phyloP scores from a whole-genome alignment of 2,329 filamentous ascomycete species.

The Epichloe glyceriae region DNA sequence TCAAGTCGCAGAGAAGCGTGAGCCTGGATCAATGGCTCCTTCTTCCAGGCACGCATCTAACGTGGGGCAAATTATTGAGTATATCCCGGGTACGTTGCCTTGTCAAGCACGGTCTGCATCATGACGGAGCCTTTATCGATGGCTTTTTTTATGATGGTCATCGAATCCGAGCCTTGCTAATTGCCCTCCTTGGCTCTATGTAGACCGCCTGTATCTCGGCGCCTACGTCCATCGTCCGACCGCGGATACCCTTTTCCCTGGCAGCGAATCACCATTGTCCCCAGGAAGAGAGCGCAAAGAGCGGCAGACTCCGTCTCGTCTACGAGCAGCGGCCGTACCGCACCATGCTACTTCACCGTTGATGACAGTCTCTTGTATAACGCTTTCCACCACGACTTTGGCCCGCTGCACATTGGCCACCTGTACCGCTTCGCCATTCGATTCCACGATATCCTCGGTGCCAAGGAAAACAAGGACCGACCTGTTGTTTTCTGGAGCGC shows the following conservation, averaged over 20 bases:
- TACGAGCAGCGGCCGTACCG: slow-evolving; percentile 20
- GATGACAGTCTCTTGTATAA: slow-evolving; percentile 92
- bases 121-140: neutral
- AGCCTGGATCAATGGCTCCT: slow-evolving; percentile 31
- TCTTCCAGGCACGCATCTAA: slow-evolving; percentile 38
- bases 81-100: slow-evolving; percentile 66
- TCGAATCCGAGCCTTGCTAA: slow-evolving; percentile 10
- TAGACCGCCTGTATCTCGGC: slow-evolving; percentile 90
- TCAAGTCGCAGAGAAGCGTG: slow-evolving; percentile 5
- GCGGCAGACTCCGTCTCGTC: slow-evolving; percentile 43
- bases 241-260: slow-evolving; percentile 75
- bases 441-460: slow-evolving; percentile 88
- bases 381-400: slow-evolving; percentile 96
- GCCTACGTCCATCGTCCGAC: slow-evolving; percentile 77
- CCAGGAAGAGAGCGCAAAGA: slow-evolving; percentile 36
- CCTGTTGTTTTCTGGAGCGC: slow-evolving; percentile 95
- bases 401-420: slow-evolving; percentile 92
- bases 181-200: slow-evolving; percentile 4
- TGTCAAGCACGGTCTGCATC: neutral
- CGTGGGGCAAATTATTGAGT: slow-evolving; percentile 86
- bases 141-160: neutral
- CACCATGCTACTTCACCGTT: slow-evolving; percentile 89
- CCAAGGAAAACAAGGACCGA: slow-evolving; percentile 77
- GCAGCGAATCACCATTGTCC: slow-evolving; percentile 53
- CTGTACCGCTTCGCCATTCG: slow-evolving; percentile 92